Conservation (phyloP, 148 eudicot species). For the Silene uniflora region DNA sequence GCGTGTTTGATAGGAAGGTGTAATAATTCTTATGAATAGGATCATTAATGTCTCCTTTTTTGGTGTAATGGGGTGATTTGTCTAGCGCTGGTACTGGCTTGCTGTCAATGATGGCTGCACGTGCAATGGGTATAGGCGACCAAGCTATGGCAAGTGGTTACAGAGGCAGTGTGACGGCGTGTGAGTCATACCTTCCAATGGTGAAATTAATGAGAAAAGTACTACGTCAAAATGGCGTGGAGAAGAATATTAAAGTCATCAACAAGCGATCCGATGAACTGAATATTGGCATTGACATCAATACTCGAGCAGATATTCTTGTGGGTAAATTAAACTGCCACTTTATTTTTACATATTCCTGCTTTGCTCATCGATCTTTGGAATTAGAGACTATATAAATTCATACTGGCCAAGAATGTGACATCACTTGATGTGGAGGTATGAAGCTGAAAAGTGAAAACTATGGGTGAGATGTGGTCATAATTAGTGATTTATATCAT, state of each 20-base stretch:
- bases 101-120: slow-evolving; percentile 91
- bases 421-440: neutral
- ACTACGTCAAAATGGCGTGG: slow-evolving; percentile 60
- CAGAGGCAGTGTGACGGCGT: slow-evolving; percentile 62
- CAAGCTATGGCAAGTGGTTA: slow-evolving; percentile 28
- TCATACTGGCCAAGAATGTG: neutral
- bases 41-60: neutral
- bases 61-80: neutral
- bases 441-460: neutral
- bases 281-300: slow-evolving; percentile 61
- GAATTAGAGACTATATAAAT: neutral
- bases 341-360: neutral
- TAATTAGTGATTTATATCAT: neutral
- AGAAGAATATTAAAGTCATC: slow-evolving; percentile 50
- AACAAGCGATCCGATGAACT: slow-evolving; percentile 90
- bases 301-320: slow-evolving; percentile 72
- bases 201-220: slow-evolving; percentile 77
- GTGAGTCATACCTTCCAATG: slow-evolving; percentile 97
- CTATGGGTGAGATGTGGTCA: neutral
- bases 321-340: slow-evolving; percentile 40
- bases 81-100: slow-evolving; percentile 91
- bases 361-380: neutral
- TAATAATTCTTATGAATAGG: neutral
- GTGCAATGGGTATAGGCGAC: slow-evolving; percentile 51
- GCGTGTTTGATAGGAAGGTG: slow-evolving; percentile 1